Evolutionary conservation across 73 alveolate genomes (phyloP), one percentile per base, ranked within the genome.

Genomic region (Effrenium voratum): DNA sequence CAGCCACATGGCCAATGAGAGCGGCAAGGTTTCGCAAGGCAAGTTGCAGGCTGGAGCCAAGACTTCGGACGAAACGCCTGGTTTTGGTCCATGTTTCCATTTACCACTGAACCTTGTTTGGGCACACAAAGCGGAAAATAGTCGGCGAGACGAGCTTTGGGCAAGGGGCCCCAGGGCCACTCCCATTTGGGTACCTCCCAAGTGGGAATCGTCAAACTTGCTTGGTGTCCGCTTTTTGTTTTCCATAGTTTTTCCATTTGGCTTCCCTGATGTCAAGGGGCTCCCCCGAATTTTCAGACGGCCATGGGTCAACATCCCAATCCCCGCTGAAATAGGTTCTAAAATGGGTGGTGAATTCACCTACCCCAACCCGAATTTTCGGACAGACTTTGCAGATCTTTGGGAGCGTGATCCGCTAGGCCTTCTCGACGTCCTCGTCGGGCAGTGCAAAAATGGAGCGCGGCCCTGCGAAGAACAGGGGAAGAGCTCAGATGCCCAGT

Each of bases 1-100:
- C 30, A 90, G 87, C 97, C 97, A 90, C 97, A 90, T 90, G 97
- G 50, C 94, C 63, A 38, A 36, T 47, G 45, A 40, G 12, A 44
- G 44, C 90, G 44, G 44, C 46, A 40, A 34, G 19, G 49, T 47
- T 30, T 34, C n/a, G 82, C 82, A 22, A 36, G 32, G 49, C 82
- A 32, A 30, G 82, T 34, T 4, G 47, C 30, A 47, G 47, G 49
- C 8, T 30, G 46, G 30, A 72, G 49, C 49, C 49, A 72, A 34
- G 40, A 32, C 19, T 34, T 47, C 36, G 82, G 49, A 1, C 49
- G 19, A 46, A 36, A 26, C 26, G 15, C 13, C 5, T 75, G 52
- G n/a, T 36, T 41, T 38, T 75, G 85, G n/a, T n/a, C n/a, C n/a
- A n/a, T n/a, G n/a, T n/a, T n/a, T n/a, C n/a, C n/a, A n/a, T n/a